phyloP scores from a whole-genome alignment of 352 stramenopile genomes.

The Globisporangium spinosum region DNA sequence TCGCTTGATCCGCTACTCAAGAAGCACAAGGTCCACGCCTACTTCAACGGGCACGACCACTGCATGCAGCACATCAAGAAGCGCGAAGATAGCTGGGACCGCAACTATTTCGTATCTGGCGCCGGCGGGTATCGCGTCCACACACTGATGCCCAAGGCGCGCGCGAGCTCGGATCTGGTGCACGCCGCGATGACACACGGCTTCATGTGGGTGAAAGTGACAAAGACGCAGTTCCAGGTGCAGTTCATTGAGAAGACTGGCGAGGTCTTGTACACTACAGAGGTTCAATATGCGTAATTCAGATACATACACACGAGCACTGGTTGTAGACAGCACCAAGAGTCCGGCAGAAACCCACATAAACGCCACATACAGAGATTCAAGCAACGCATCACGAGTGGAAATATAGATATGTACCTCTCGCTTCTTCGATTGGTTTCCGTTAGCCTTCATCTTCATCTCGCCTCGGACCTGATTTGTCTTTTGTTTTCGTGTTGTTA shows the following conservation, averaged over 20 bases:
- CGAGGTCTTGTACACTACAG: slow-evolving; percentile 80
- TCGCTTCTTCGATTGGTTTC: neutral
- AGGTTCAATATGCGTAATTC: slow-evolving; percentile 45
- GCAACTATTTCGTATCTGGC: slow-evolving; percentile 81
- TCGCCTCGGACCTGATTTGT: neutral
- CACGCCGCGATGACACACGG: slow-evolving; percentile 82
- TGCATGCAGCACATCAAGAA: slow-evolving; percentile 79
- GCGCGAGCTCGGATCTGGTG: slow-evolving; percentile 62
- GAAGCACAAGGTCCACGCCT: slow-evolving; percentile 83
- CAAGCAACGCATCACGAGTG: neutral
- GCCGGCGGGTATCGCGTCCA: slow-evolving; percentile 74
- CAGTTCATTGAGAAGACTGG: slow-evolving; percentile 65
- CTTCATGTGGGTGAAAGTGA: slow-evolving; percentile 81
- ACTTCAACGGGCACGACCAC: slow-evolving; percentile 87
- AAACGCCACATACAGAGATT: no score
- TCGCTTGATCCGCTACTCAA: slow-evolving; percentile 67
- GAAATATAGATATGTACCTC: slow-evolving; percentile 18
- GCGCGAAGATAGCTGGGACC: slow-evolving; percentile 34
- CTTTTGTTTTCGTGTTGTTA: slow-evolving; percentile 1
- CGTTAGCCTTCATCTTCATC: neutral
- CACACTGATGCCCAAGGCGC: slow-evolving; percentile 57
- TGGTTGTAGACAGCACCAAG: neutral
- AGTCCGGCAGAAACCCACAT: no score
- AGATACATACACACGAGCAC: neutral
- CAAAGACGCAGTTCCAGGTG: slow-evolving; percentile 61